Percentiles rank a stretch among this genome's conserved stretches.
Conservation (phyloP, 169 alveolate species). For the Toxoplasma gondii region DNA sequence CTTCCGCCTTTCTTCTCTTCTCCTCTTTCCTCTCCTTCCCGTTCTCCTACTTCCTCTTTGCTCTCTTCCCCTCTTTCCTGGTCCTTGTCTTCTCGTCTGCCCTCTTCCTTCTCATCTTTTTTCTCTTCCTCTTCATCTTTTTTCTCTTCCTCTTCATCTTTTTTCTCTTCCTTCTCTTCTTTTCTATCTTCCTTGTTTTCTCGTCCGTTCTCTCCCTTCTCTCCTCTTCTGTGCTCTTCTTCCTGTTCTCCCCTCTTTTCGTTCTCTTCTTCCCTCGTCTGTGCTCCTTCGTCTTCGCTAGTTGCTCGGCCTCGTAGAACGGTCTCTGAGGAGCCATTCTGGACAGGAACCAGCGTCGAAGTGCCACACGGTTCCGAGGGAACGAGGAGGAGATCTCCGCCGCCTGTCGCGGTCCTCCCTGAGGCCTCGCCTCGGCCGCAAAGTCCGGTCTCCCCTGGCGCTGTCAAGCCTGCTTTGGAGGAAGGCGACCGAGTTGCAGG, state of each 20-base stretch:
- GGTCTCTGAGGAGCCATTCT: too few relatives aligned
- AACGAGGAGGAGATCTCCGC: too few relatives aligned
- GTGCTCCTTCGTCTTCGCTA: too few relatives aligned
- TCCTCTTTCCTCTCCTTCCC: neutral
- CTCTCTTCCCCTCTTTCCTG: neutral
- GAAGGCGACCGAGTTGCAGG: too few relatives aligned
- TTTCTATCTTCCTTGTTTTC: neutral
- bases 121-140: neutral
- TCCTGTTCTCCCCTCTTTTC: neutral
- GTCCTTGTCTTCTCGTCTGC: neutral
- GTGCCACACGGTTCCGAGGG: too few relatives aligned
- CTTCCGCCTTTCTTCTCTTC: neutral
- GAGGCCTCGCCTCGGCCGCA: too few relatives aligned
- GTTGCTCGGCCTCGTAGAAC: too few relatives aligned
- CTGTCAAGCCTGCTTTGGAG: too few relatives aligned
- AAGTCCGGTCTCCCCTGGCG: too few relatives aligned
- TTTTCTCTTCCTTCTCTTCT: neutral
- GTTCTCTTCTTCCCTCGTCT: neutral
- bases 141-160: neutral
- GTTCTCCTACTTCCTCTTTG: neutral
- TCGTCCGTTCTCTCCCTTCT: neutral
- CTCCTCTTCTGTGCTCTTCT: neutral
- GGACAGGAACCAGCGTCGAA: too few relatives aligned
- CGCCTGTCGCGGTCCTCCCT: too few relatives aligned
- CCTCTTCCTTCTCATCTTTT: neutral